Base-by-base conservation (phyloP, 345 rosid species). In the Streptanthus diversifolius region DNA sequence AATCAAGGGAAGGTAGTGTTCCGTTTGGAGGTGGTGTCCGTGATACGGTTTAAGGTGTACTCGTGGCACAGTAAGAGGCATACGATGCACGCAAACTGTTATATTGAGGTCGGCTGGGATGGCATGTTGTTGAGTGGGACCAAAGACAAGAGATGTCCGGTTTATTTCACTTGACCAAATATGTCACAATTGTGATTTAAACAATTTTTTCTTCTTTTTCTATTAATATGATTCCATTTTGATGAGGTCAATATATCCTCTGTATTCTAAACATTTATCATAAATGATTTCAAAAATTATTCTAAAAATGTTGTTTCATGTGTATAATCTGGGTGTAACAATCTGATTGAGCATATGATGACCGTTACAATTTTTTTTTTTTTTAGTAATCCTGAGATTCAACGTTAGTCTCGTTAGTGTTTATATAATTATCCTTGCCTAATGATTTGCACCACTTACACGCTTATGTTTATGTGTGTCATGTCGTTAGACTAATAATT, bases 11-110 rank as follows among this genome's bases (percentile, higher is more conserved):
- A 52, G 68, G 79, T 90, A 18, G 24, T 61, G 63, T 91, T 88
- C 2, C 90, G 96, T 19, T 72, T 91, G 63, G 96, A 86, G 1
- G 70, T 93, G 12, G 54, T 76, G 22, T 81, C 96, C 0, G 57
- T 51, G 40, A 82, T 91, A 33, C 70, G 85, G 32, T 93, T 93
- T 64, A 87, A 83, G 85, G 86, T 93, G 75, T 83, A 77, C 53
- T 57, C 85, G 73, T 93, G 96, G 96, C 73, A 51, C 4, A 88
- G 85, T 44, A 81, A 83, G 68, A 76, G 35, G 74, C 97, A 89
- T 51, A 80, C 72, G 80, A 71, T 89, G 93, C 86, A 87, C 53
- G 90, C 87, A 24, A 81, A 51, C 37, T 89, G 99, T 70, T 70
- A 77, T 5, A 68, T 83, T 24, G 73, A 60, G 0, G 89, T 93